These are phyloP conservation scores for Carex myosuroides DNA, from an alignment of 176 grass and related monocot genomes.

Conservation along the genomic window DNA sequence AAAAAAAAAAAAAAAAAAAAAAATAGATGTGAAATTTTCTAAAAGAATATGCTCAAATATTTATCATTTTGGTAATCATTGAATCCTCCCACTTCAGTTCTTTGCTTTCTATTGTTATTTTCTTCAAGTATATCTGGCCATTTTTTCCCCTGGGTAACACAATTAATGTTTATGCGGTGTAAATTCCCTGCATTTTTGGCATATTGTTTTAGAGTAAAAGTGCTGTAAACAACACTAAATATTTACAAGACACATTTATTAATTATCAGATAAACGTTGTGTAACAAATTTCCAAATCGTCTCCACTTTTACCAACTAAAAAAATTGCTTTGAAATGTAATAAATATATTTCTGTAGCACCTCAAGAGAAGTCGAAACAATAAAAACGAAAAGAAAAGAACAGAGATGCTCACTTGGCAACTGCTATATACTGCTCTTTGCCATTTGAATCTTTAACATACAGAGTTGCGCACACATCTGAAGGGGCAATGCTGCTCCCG, in stretches of 20 bases:
- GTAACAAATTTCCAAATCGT: too few species aligned
- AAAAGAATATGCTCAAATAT: not conserved
- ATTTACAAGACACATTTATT: too few species aligned
- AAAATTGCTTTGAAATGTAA: too few species aligned
- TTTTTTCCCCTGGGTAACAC: not conserved
- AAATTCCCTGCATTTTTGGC: too few species aligned
- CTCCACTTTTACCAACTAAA: too few species aligned
- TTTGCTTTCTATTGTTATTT: not conserved
- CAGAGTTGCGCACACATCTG: conserved; percentile 48
- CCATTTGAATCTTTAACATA: conserved; percentile 47
- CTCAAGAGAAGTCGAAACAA: not conserved
- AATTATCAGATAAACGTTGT: too few species aligned
- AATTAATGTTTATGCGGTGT: too few species aligned
- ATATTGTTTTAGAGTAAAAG: too few species aligned
- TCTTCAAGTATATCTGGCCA: not conserved
- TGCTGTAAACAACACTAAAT: too few species aligned
- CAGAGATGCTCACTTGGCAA: conserved; percentile 43
- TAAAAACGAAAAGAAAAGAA: not conserved
- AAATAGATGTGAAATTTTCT: not conserved
- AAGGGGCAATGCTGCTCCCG: conserved; percentile 15
- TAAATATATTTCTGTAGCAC: not conserved
- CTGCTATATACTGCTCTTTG: conserved; percentile 55
- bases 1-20: not conserved
- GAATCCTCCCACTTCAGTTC: not conserved
- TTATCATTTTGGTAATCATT: not conserved